Conservation (phyloP, 2,329 filamentous ascomycete genomes). For the Paecilomyces niveus region DNA sequence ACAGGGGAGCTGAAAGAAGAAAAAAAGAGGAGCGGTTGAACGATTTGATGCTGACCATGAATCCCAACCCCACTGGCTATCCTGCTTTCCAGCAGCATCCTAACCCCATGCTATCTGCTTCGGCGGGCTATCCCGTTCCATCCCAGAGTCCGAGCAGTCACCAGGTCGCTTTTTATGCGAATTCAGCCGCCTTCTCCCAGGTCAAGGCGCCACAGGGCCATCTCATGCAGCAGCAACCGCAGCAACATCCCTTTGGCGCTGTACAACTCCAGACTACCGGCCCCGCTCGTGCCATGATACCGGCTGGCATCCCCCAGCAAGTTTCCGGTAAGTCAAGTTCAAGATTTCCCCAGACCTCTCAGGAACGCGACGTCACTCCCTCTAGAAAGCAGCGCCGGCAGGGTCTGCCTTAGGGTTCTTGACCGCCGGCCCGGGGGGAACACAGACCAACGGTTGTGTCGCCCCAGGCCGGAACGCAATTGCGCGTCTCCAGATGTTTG, state of each 20-base stretch:
- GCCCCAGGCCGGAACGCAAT: not conserved
- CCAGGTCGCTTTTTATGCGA: constrained; percentile 31
- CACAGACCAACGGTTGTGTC: not conserved
- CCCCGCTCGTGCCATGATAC: constrained; percentile 33
- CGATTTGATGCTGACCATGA: constrained; percentile 15
- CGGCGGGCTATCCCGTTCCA: constrained; percentile 27
- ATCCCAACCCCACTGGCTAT: constrained; percentile 22
- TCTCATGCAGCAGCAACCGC: constrained; percentile 18
- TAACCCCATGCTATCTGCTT: constrained; percentile 9
- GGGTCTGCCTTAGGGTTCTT: not conserved
- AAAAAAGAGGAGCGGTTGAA: not conserved
- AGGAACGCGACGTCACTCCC: not conserved
- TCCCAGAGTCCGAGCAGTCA: constrained; percentile 15
- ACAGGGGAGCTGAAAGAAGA: constrained; percentile 3
- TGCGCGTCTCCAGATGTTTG: not conserved
- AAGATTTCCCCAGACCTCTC: not conserved
- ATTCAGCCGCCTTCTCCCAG: constrained; percentile 23
- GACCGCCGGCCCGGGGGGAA: not conserved
- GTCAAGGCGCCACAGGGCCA: constrained; percentile 16
- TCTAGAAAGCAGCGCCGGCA: not conserved
- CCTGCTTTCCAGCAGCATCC: constrained; percentile 13
- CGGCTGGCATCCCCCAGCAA: constrained; percentile 27
- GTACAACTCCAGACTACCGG: constrained; percentile 27
- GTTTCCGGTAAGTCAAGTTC: constrained; percentile 20
- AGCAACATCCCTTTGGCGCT: constrained; percentile 27